Percentiles rank a stretch among this genome's conserved stretches.
These are phyloP conservation scores for Colletotrichum noveboracense DNA, from an alignment of 2,329 filamentous ascomycete species.

Conservation along the genomic window DNA sequence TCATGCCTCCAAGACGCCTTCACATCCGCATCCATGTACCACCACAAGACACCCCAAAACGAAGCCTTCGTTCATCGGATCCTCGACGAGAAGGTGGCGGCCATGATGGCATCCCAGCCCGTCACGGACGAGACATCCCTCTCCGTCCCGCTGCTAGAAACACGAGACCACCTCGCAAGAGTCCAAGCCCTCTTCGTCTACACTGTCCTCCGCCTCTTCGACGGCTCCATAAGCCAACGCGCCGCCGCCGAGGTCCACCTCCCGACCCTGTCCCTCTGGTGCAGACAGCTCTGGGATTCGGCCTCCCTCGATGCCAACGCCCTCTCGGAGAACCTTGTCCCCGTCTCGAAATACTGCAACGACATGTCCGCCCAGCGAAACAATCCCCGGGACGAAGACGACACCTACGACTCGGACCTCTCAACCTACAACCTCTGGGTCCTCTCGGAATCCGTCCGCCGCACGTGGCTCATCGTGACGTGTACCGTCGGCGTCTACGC, in stretches of 20 bases:
- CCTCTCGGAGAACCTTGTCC: not conserved
- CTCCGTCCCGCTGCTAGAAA: not conserved
- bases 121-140: not conserved
- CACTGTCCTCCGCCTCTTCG: slow-evolving; percentile 27
- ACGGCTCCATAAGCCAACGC: slow-evolving; percentile 26
- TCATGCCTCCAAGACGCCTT: slow-evolving; percentile 29
- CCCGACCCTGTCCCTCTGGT: slow-evolving; percentile 22
- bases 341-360: not conserved
- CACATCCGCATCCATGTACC: slow-evolving; percentile 26
- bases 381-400: not conserved
- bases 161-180: slow-evolving; percentile 24
- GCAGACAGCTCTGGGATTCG: slow-evolving; percentile 19
- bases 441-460: slow-evolving; percentile 32
- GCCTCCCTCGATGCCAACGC: slow-evolving; percentile 13
- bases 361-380: not conserved
- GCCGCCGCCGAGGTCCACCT: slow-evolving; percentile 26
- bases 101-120: slow-evolving; percentile 18
- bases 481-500: slow-evolving; percentile 25
- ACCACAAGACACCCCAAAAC: slow-evolving; percentile 25
- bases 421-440: slow-evolving; percentile 33
- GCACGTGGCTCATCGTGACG: slow-evolving; percentile 30
- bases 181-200: slow-evolving; percentile 28
- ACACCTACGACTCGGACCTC: slow-evolving; percentile 9
- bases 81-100: slow-evolving; percentile 24
- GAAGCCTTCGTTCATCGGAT: slow-evolving; percentile 26